These are phyloP conservation scores for Trichocladium antarcticum DNA, from an alignment of 495 filamentous ascomycete species.

Conservation along the genomic window DNA sequence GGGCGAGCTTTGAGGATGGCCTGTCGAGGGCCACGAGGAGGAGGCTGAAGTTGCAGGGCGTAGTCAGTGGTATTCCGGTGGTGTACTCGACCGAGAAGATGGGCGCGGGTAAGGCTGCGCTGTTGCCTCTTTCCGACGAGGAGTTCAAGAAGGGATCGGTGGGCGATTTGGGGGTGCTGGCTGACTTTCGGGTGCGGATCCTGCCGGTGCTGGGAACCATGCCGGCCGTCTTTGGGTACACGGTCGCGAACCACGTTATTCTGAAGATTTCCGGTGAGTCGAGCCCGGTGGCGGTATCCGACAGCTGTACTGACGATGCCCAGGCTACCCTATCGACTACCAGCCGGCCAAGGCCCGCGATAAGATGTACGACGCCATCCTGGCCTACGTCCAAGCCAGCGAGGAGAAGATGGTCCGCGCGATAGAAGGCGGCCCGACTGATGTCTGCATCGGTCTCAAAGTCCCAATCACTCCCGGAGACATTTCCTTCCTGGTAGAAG, in stretches of 20 bases:
- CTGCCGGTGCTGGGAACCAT: slow-evolving; percentile 92
- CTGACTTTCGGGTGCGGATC: slow-evolving; percentile 88
- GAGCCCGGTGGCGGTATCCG: neutral
- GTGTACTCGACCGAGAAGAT: slow-evolving; percentile 91
- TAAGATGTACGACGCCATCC: slow-evolving; percentile 79
- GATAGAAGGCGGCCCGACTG: slow-evolving; percentile 40
- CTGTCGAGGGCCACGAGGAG: slow-evolving; percentile 76
- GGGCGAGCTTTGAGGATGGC: slow-evolving; percentile 76
- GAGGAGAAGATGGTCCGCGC: slow-evolving; percentile 59
- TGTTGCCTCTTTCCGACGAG: slow-evolving; percentile 77
- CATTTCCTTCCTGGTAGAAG: slow-evolving; percentile 76
- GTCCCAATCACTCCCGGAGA: slow-evolving; percentile 68
- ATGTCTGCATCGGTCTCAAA: slow-evolving; percentile 55
- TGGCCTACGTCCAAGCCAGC: slow-evolving; percentile 56
- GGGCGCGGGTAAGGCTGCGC: slow-evolving; percentile 79
- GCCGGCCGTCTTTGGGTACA: slow-evolving; percentile 91
- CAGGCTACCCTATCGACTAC: slow-evolving; percentile 78
- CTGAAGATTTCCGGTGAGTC: slow-evolving; percentile 53
- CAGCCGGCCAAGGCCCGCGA: slow-evolving; percentile 67
- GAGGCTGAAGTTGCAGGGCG: slow-evolving; percentile 62
- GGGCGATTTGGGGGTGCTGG: slow-evolving; percentile 73
- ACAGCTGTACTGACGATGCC: neutral
- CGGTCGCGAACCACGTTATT: slow-evolving; percentile 82
- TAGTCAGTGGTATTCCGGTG: slow-evolving; percentile 76
- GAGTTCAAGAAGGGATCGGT: slow-evolving; percentile 83